A percentile compares a stretch with the other conserved stretches of the same genome.
phyloP scores from a whole-genome alignment of 164 flowering plant species.

The Stephania japonica region DNA sequence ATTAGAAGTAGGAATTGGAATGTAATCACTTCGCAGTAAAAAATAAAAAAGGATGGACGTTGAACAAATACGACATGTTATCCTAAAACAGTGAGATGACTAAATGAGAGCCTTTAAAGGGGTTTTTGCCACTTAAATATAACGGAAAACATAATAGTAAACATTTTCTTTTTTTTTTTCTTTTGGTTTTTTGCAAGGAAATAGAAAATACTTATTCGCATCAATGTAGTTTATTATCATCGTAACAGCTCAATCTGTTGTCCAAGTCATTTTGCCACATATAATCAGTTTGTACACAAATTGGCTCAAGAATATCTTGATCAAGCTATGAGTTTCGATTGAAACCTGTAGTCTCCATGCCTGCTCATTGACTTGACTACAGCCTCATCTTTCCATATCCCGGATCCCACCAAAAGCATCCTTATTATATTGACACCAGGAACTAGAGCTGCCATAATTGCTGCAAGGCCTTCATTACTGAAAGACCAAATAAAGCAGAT shows the following conservation, averaged over 20 bases:
- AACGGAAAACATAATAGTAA: too few relatives aligned
- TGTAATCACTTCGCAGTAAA: not conserved
- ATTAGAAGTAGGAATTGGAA: conserved; percentile 1
- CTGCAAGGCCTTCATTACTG: conserved; percentile 60
- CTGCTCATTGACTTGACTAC: conserved; percentile 88
- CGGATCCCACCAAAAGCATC: conserved; percentile 76
- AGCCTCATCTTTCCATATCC: conserved; percentile 73
- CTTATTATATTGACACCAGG: conserved; percentile 73
- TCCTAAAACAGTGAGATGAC: not conserved
- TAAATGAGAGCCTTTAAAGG: too few relatives aligned
- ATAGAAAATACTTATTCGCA: too few relatives aligned
- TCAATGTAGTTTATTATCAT: too few relatives aligned
- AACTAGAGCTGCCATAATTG: conserved; percentile 56
- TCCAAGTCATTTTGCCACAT: too few relatives aligned
- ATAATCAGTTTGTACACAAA: not conserved
- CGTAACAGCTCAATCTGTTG: too few relatives aligned
- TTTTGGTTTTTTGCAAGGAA: too few relatives aligned
- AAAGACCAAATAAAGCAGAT: conserved; percentile 8
- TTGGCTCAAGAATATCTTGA: not conserved
- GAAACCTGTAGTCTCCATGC: conserved; percentile 76
- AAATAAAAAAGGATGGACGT: not conserved
- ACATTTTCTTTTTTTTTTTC: too few relatives aligned
- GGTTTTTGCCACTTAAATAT: too few relatives aligned
- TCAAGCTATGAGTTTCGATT: not conserved
- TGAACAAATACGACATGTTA: not conserved